These are phyloP conservation scores for Cutaneotrichosporon dermatis DNA, from an alignment of 1,284 basidiomycete genomes.

Conservation along the genomic window DNA sequence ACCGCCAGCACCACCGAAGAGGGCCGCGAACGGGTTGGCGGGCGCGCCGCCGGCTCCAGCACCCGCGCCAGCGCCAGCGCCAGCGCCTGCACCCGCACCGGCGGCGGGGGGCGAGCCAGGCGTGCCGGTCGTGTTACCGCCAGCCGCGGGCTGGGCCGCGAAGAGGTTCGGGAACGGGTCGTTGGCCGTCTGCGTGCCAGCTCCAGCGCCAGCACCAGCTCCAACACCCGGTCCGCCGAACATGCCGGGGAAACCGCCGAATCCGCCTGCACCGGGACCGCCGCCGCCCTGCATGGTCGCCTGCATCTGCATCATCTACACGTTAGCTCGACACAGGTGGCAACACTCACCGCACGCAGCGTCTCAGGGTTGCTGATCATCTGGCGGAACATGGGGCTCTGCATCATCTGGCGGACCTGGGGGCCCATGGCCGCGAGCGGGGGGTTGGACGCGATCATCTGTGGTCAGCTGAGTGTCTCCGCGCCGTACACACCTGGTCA, in stretches of 20 bases:
- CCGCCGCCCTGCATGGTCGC: constrained; percentile 37
- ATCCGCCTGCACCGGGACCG: constrained; percentile 22
- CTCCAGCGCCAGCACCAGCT: constrained; percentile 24
- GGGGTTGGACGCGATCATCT: constrained; percentile 74
- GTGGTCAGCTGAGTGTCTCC: neutral
- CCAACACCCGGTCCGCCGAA: constrained; percentile 25
- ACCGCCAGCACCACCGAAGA: constrained; percentile 12
- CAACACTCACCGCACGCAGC: constrained; percentile 32
- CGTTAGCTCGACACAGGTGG: constrained; percentile 5
- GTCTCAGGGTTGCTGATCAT: constrained; percentile 57
- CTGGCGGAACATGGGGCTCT: constrained; percentile 71
- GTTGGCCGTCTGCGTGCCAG: constrained; percentile 16
- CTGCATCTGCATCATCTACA: constrained; percentile 73
- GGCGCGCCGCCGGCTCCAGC: neutral
- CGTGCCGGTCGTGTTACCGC: constrained; percentile 6
- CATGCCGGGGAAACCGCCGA: constrained; percentile 26
- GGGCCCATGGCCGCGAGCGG: constrained; percentile 73
- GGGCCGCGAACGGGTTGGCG: constrained; percentile 17
- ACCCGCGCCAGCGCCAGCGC: constrained; percentile 9
- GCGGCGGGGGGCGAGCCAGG: neutral
- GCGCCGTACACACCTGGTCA: constrained; percentile 56
- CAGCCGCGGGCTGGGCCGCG: constrained; percentile 24
- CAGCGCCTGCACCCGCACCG: constrained; percentile 8
- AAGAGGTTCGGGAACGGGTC: constrained; percentile 47
- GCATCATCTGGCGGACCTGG: constrained; percentile 71